Percentiles rank a stretch among this genome's conserved stretches.
These are phyloP conservation scores for Lachancea fermentati DNA, from an alignment of 805 yeast genomes.

Conservation along the genomic window DNA sequence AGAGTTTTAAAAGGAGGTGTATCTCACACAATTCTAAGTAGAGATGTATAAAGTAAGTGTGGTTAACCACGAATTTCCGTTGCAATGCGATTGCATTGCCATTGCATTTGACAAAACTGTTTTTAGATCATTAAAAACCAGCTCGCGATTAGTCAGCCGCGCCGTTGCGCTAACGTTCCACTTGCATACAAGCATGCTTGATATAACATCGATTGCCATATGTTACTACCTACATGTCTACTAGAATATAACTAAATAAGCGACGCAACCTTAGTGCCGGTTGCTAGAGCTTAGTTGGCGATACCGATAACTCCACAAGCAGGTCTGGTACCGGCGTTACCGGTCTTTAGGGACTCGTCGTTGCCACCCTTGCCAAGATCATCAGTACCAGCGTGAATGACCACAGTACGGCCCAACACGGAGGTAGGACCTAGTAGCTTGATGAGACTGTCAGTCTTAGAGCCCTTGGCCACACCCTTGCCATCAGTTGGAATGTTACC, in stretches of 20 bases:
- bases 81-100: slow-evolving; percentile 2
- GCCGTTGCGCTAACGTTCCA: too few species aligned
- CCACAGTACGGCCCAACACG: slow-evolving; percentile 91
- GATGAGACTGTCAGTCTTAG: slow-evolving; percentile 69
- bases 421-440: slow-evolving; percentile 84
- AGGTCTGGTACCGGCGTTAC: slow-evolving; percentile 97
- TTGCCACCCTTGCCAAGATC: slow-evolving; percentile 94
- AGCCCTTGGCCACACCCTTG: slow-evolving; percentile 86
- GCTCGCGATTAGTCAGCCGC: too few species aligned
- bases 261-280: not conserved
- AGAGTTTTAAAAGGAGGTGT: slow-evolving; percentile 22
- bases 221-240: not conserved
- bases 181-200: too few species aligned
- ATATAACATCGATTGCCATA: not conserved
- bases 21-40: not conserved
- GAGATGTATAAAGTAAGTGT: not conserved
- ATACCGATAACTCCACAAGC: slow-evolving; percentile 97
- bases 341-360: slow-evolving; percentile 87
- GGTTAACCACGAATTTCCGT: slow-evolving; percentile 2
- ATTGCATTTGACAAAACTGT: too few species aligned
- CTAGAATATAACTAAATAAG: not conserved
- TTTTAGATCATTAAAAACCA: too few species aligned
- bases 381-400: slow-evolving; percentile 87
- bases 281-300: slow-evolving; percentile 14
- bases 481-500: slow-evolving; percentile 91